Conservation (phyloP, 495 filamentous ascomycete genomes). For the Staphylotrichum longicolle region DNA sequence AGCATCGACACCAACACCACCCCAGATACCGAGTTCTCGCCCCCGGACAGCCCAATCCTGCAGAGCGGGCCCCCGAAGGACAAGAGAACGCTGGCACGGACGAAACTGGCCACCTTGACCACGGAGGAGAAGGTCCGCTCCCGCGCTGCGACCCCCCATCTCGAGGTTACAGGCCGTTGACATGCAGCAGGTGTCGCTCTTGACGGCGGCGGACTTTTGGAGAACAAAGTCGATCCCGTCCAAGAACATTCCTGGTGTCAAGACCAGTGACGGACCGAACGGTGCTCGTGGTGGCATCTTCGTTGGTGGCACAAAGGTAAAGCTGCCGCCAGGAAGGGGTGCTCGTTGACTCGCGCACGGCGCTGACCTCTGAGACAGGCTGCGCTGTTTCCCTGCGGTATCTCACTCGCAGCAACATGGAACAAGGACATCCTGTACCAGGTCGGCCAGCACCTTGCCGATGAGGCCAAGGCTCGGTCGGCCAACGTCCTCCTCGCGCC, state of each 20-base stretch:
- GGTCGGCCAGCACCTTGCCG: slow-evolving; percentile 68
- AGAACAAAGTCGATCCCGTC: slow-evolving; percentile 66
- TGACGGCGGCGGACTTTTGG: slow-evolving; percentile 75
- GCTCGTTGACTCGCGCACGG: slow-evolving; percentile 23
- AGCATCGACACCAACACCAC: slow-evolving; percentile 46
- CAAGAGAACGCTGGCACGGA: slow-evolving; percentile 39
- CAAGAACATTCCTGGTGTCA: slow-evolving; percentile 67
- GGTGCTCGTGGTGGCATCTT: slow-evolving; percentile 72
- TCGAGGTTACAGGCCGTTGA: slow-evolving; percentile 25
- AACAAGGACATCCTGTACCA: slow-evolving; percentile 64
- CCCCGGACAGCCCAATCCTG: slow-evolving; percentile 46
- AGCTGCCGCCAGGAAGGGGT: background rate
- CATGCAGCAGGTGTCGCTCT: slow-evolving; percentile 51
- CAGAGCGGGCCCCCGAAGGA: slow-evolving; percentile 31
- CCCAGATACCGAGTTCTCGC: slow-evolving; percentile 51
- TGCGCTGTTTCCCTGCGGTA: slow-evolving; percentile 70
- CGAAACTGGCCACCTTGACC: slow-evolving; percentile 47
- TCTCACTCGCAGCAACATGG: slow-evolving; percentile 78
- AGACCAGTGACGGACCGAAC: slow-evolving; percentile 76
- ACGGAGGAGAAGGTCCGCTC: slow-evolving; percentile 53
- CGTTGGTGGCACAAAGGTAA: slow-evolving; percentile 60
- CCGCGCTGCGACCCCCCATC: background rate
- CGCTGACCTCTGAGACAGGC: slow-evolving; percentile 49
- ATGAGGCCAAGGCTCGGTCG: slow-evolving; percentile 70
- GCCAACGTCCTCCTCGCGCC: slow-evolving; percentile 74